These are phyloP conservation scores for Silene uniflora DNA, from an alignment of 148 eudicot genomes.

Conservation along the genomic window DNA sequence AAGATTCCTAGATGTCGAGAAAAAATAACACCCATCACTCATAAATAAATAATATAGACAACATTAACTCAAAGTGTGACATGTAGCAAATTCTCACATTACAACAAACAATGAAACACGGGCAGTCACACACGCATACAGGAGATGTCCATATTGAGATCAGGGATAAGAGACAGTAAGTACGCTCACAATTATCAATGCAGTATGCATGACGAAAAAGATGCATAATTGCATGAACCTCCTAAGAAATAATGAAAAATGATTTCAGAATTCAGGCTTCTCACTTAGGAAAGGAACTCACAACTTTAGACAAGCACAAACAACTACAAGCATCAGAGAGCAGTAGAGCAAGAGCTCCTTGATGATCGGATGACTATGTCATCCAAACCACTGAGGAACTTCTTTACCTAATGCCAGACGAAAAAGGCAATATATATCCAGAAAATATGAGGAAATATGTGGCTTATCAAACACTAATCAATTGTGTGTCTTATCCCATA, in stretches of 20 bases:
- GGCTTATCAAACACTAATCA: background rate
- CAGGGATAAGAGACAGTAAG: no score
- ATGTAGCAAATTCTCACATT: slow-evolving; percentile 2
- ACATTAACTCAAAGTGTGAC: background rate
- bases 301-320: background rate
- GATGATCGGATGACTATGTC: background rate
- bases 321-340: background rate
- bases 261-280: background rate
- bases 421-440: no score
- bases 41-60: background rate
- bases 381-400: background rate
- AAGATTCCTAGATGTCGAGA: slow-evolving; percentile 58
- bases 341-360: background rate
- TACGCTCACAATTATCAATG: background rate
- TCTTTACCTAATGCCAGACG: background rate
- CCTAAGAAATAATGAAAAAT: background rate
- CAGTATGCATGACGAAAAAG: background rate
- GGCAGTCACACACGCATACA: slow-evolving; percentile 6
- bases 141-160: background rate
- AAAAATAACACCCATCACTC: slow-evolving; percentile 12
- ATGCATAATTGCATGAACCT: background rate
- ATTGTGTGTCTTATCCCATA: background rate
- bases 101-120: background rate
- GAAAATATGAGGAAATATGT: background rate
- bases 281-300: background rate